phyloP scores from a whole-genome alignment of 345 rosid genomes.

The Gossypium anomalum region DNA sequence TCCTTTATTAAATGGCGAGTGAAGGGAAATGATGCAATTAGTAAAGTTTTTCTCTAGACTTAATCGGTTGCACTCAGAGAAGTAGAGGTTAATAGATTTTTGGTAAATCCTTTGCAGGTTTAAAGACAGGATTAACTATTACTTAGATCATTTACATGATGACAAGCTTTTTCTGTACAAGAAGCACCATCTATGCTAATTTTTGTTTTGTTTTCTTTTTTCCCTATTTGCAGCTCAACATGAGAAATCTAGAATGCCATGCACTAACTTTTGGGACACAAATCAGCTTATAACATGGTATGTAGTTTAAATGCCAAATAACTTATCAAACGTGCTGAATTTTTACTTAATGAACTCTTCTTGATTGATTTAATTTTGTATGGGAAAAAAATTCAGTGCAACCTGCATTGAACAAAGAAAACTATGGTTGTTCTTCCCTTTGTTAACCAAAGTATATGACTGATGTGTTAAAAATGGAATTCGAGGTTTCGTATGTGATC shows the following conservation, averaged over 20 bases:
- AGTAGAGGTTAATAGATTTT: not conserved
- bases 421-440: not conserved
- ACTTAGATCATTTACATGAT: not conserved
- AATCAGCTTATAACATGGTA: conserved; percentile 28
- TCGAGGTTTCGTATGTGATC: not conserved
- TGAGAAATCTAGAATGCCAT: conserved; percentile 77
- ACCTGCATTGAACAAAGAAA: not conserved
- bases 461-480: not conserved
- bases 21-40: not conserved
- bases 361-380: not conserved
- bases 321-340: not conserved
- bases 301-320: not conserved
- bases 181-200: not conserved
- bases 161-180: not conserved
- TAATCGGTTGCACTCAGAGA: not conserved
- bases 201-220: not conserved
- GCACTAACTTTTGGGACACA: conserved; percentile 62
- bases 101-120: not conserved
- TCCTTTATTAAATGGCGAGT: not conserved
- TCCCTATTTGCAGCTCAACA: conserved; percentile 51
- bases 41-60: not conserved
- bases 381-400: not conserved
- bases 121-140: not conserved
- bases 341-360: not conserved
- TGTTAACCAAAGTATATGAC: not conserved